A percentile compares a stretch with the other conserved stretches of the same genome.
Evolutionary conservation across 169 alveolate species (phyloP).

Genomic region (Plasmodium chabaudi): DNA sequence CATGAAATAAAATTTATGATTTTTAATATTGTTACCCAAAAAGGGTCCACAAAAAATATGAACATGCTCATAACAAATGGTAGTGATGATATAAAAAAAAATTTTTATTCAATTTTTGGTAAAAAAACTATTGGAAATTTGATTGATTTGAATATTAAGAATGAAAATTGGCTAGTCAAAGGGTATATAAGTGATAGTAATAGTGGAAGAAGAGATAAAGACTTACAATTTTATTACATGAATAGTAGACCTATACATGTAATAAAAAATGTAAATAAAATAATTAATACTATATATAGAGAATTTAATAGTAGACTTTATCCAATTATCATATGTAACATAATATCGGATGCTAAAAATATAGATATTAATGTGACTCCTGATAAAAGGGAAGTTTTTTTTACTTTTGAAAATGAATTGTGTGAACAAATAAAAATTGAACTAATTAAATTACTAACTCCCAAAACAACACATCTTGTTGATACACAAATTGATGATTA

Average conservation of each 20-base stretch:
- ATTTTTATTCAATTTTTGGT: slow-evolving; percentile 78
- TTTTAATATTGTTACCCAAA: slow-evolving; percentile 24
- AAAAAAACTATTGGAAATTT: slow-evolving; percentile 76
- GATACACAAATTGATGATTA: slow-evolving; percentile 69
- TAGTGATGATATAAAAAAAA: slow-evolving; percentile 73
- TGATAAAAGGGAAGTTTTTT: slow-evolving; percentile 82
- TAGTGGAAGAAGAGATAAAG: slow-evolving; percentile 80
- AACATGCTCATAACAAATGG: slow-evolving; percentile 61
- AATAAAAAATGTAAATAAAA: slow-evolving; percentile 77
- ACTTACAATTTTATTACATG: slow-evolving; percentile 80
- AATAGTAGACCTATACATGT: slow-evolving; percentile 84
- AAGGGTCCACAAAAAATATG: slow-evolving; percentile 48
- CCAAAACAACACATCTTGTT: slow-evolving; percentile 27
- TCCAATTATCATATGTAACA: slow-evolving; percentile 80
- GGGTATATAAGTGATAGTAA: slow-evolving; percentile 77
- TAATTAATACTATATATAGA: slow-evolving; percentile 77
- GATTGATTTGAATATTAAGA: slow-evolving; percentile 65
- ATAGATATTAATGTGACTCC: slow-evolving; percentile 85
- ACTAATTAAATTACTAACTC: slow-evolving; percentile 46
- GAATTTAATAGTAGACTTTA: slow-evolving; percentile 82
- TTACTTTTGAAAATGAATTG: slow-evolving; percentile 80
- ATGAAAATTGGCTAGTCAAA: slow-evolving; percentile 57
- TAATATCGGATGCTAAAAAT: slow-evolving; percentile 74
- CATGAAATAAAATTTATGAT: slow-evolving; percentile 44
- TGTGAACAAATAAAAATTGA: slow-evolving; percentile 27